These are phyloP conservation scores for Corylus heterophylla DNA, from an alignment of 306 rosid species.

Conservation along the genomic window DNA sequence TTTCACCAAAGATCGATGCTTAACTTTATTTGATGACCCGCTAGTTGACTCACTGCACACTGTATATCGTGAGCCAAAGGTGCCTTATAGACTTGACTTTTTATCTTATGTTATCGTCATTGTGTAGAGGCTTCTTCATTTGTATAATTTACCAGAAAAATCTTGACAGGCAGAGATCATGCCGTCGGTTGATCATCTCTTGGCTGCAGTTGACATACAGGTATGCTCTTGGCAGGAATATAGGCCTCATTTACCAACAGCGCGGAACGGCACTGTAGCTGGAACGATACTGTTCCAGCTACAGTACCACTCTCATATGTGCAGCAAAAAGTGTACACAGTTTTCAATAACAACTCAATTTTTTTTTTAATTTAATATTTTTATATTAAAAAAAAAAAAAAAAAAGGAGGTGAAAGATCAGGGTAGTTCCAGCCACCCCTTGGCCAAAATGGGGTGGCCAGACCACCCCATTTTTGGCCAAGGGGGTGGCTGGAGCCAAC, in stretches of 20 bases:
- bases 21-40: conserved; percentile 81
- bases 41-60: conserved; percentile 72
- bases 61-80: conserved; percentile 89
- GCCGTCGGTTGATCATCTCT: conserved; percentile 77
- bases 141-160: conserved; percentile 22
- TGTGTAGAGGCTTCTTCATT: conserved; percentile 16
- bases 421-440: no score
- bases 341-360: no score
- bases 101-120: conserved; percentile 7
- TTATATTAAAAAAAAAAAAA: no score
- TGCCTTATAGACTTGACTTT: conserved; percentile 24
- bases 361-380: no score
- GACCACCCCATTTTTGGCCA: no score
- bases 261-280: no score
- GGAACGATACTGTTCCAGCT: no score
- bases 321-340: no score
- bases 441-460: no score
- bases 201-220: conserved; percentile 84
- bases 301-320: no score
- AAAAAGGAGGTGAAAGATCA: no score
- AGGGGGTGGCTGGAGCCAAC: no score
- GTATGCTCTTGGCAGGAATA: conserved; percentile 33
- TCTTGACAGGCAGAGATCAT: conserved; percentile 81
- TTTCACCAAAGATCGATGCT: conserved; percentile 79
- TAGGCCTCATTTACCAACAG: neutral